Percentiles rank a stretch among this genome's conserved stretches.
phyloP scores from a whole-genome alignment of 306 rosid species.

The Fragaria vesca region DNA sequence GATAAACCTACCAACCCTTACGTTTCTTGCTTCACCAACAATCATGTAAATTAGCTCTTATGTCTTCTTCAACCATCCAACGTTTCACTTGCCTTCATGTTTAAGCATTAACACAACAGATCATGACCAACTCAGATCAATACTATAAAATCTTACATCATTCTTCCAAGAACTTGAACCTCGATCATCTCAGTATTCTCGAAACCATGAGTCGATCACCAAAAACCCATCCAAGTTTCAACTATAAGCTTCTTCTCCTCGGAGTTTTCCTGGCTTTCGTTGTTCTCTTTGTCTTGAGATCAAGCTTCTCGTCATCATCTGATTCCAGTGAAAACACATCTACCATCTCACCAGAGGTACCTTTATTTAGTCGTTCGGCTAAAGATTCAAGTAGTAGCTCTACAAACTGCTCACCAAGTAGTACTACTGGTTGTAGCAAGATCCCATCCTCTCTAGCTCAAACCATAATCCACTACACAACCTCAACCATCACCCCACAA shows the following conservation, averaged over 20 bases:
- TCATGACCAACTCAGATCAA: neutral
- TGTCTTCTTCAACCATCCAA: constrained; percentile 44
- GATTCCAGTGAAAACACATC: constrained; percentile 24
- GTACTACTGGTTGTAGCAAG: constrained; percentile 34
- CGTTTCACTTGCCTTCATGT: constrained; percentile 38
- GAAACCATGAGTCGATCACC: constrained; percentile 53
- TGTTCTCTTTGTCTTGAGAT: constrained; percentile 53
- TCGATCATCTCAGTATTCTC: neutral
- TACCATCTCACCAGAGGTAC: constrained; percentile 12
- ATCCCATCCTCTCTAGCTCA: constrained; percentile 51
- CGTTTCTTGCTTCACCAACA: constrained; percentile 47
- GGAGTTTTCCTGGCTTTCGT: constrained; percentile 43
- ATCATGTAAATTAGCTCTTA: constrained; percentile 31
- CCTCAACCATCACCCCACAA: constrained; percentile 71
- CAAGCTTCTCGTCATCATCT: constrained; percentile 43
- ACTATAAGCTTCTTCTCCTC: constrained; percentile 51
- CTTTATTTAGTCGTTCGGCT: neutral
- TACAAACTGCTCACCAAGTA: constrained; percentile 11
- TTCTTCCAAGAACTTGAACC: neutral
- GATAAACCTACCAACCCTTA: constrained; percentile 39
- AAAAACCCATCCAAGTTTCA: constrained; percentile 49
- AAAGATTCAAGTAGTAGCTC: neutral
- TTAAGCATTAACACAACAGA: constrained; percentile 40
- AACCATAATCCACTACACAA: constrained; percentile 65
- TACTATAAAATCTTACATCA: constrained; percentile 9